phyloP scores from a whole-genome alignment of 805 yeast species.

The Myxozyma geophila region DNA sequence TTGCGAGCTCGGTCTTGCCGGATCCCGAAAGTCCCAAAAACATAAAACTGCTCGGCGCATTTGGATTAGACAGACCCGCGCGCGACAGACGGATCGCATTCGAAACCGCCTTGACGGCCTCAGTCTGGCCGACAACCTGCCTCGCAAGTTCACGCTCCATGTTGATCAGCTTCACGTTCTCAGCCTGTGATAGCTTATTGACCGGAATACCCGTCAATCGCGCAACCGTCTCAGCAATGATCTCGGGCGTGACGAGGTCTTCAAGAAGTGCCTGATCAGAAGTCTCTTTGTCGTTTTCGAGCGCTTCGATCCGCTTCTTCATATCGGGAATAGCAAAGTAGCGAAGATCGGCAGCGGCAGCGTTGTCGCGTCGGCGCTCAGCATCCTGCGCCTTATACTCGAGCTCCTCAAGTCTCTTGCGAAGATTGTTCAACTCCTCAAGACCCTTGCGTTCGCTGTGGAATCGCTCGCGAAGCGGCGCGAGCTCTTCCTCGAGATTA shows the following conservation, averaged over 20 bases:
- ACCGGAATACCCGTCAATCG: conserved; percentile 97
- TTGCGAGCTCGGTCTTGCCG: conserved; percentile 97
- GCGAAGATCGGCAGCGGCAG: conserved; percentile 91
- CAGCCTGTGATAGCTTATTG: conserved; percentile 90
- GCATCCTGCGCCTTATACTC: conserved; percentile 94
- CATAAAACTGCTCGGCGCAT: conserved; percentile 86
- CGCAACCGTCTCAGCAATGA: conserved; percentile 96
- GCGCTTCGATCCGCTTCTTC: conserved; percentile 68
- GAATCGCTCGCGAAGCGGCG: conserved; percentile 84
- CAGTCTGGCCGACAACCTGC: conserved; percentile 92
- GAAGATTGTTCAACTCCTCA: conserved; percentile 84
- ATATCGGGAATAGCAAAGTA: conserved; percentile 97
- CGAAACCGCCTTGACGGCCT: conserved; percentile 94
- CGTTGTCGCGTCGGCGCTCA: conserved; percentile 94
- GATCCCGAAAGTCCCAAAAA: conserved; percentile 96
- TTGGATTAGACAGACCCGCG: conserved; percentile 94
- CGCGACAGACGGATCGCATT: conserved; percentile 91
- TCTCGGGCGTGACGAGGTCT: conserved; percentile 89
- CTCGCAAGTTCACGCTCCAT: conserved; percentile 87
- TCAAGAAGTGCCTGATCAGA: conserved; percentile 70
- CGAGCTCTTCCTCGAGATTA: conserved; percentile 79
- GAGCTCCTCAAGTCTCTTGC: conserved; percentile 88
- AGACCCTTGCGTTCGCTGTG: conserved; percentile 87
- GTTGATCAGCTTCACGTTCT: conserved; percentile 87
- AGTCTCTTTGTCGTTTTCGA: conserved; percentile 78